Evolutionary conservation across 345 rosid genomes (phyloP), one percentile per base, ranked within the genome.

Genomic region (Excoecaria cochinchinensis): DNA sequence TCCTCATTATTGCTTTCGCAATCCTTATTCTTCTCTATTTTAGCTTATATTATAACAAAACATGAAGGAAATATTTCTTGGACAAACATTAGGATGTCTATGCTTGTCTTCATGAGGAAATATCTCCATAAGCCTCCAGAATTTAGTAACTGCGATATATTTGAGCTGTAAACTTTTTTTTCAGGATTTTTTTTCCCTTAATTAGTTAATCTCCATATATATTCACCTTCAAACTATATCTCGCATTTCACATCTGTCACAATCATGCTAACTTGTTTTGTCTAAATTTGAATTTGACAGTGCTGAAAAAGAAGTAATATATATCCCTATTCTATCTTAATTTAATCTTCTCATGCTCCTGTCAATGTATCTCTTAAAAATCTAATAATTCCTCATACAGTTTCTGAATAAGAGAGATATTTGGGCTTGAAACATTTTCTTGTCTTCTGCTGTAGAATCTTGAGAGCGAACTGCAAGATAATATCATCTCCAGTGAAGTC

Each of bases 361-460:
- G 13, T n/a, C 38, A 36, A 21, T 69, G 21, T n/a, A 50, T 51
- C 25, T 42, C 52, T 56, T 72, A 11, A 15, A 50, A 52, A 13
- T 52, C 46, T 56, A 56, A 39, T 42, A 17, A 66, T 48, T 5
- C 1, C 17, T 4, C 47, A 16, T 53, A 57, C 47, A 47, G 51
- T 31, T 48, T 17, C 7, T 1, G 17, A 39, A 40, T 3, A 8
- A 50, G 47, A 47, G 36, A 14, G 4, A 38, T 39, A 69, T 22
- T 57, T 50, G 25, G 16, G 56, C 11, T 62, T 42, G 9, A 24
- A 22, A 25, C 50, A 40, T 72, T 31, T 65, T 77, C 44, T 3
- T 78, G 22, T 68, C 39, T 76, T 73, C 76, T 83, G 50, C 64
- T 87, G 16, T 76, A 95, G 99, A 93, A 84, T 74, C 78, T 95